phyloP scores from a whole-genome alignment of 805 yeast genomes.

The Saccharomycopsis microspora region DNA sequence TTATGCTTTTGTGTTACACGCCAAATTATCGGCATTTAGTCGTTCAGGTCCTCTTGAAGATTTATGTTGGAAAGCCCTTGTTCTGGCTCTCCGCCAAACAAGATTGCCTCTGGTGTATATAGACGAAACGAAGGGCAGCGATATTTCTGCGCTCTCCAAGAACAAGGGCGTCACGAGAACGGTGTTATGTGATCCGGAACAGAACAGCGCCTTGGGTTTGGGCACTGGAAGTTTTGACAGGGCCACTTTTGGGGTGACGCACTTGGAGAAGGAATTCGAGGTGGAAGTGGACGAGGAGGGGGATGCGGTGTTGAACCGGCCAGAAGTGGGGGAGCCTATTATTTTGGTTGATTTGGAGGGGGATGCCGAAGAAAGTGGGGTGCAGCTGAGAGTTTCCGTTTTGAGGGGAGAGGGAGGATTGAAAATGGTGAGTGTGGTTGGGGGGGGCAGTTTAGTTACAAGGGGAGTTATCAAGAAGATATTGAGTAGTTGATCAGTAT shows the following conservation, averaged over 20 bases:
- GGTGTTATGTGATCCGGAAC: constrained; percentile 43
- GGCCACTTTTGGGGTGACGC: constrained; percentile 50
- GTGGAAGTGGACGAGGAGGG: constrained; percentile 22
- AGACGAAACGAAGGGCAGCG: constrained; percentile 49
- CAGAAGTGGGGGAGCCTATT: constrained; percentile 21
- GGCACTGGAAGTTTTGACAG: constrained; percentile 29
- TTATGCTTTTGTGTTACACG: constrained; percentile 52
- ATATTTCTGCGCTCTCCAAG: constrained; percentile 40
- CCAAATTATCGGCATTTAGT: constrained; percentile 66
- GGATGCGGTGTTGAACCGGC: constrained; percentile 19
- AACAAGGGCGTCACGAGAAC: constrained; percentile 32
- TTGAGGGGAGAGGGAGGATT: constrained; percentile 26
- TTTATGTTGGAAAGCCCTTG: constrained; percentile 56
- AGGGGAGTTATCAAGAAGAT: constrained; percentile 31
- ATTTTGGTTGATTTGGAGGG: constrained; percentile 73
- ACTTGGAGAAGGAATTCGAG: constrained; percentile 27
- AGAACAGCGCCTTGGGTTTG: constrained; percentile 28
- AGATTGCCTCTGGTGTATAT: constrained; percentile 57
- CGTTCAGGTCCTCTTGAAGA: constrained; percentile 78
- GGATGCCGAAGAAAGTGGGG: constrained; percentile 64
- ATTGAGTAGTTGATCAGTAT: too few relatives aligned
- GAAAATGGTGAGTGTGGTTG: constrained; percentile 35
- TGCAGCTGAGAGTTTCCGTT: constrained; percentile 41
- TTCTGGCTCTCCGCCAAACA: constrained; percentile 48
- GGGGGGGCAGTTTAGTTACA: constrained; percentile 36